Percentiles rank a stretch among this genome's conserved stretches.
These are phyloP conservation scores for Aspergillus carlsbadensis DNA, from an alignment of 495 filamentous ascomycete genomes.

Conservation along the genomic window DNA sequence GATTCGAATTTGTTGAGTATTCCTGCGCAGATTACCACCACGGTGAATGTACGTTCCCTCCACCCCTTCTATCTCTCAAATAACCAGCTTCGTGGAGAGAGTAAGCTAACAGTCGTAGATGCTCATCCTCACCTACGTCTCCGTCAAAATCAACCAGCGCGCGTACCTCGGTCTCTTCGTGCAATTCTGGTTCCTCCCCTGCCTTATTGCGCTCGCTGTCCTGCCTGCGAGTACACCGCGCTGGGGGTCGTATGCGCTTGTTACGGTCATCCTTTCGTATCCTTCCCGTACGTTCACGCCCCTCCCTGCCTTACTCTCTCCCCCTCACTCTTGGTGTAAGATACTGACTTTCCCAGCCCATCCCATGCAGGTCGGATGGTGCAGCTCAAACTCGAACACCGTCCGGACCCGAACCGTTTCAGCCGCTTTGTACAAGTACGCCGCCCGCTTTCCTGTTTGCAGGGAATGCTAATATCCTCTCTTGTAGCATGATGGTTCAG, in stretches of 20 bases:
- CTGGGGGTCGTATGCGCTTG: slow-evolving; percentile 58
- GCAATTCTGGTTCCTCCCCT: slow-evolving; percentile 28
- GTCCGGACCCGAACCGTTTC: slow-evolving; percentile 55
- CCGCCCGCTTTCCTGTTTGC: no score
- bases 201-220: slow-evolving; percentile 43
- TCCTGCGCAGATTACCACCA: slow-evolving; percentile 45
- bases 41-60: slow-evolving; percentile 43
- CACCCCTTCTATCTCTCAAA: background rate
- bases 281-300: slow-evolving; percentile 31
- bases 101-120: no score
- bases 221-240: slow-evolving; percentile 37
- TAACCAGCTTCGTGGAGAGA: background rate
- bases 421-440: slow-evolving; percentile 51
- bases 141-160: slow-evolving; percentile 31
- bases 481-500: slow-evolving; percentile 40
- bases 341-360: slow-evolving; percentile 10
- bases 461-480: no score
- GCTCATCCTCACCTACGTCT: background rate
- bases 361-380: slow-evolving; percentile 33
- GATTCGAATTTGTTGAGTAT: slow-evolving; percentile 54
- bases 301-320: no score
- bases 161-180: slow-evolving; percentile 39
- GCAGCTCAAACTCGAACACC: slow-evolving; percentile 49
- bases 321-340: background rate
- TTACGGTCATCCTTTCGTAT: slow-evolving; percentile 54